Conservation (phyloP, 1,284 basidiomycete species). For the Boletellus deceptivus region DNA sequence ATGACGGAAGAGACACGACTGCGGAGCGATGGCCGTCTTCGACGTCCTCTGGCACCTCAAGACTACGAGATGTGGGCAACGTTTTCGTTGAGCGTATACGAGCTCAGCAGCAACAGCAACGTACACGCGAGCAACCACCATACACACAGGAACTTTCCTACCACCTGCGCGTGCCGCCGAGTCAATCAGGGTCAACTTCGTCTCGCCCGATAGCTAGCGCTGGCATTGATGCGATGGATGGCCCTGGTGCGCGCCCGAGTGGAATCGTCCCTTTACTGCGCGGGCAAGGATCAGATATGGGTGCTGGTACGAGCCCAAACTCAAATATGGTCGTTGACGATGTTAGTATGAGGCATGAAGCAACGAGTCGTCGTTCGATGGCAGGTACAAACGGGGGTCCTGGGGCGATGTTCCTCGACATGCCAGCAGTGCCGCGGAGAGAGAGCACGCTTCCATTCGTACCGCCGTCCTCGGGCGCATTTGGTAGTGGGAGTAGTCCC, state of each 20-base stretch:
- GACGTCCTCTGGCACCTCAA: neutral
- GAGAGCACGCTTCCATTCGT: conserved; percentile 12
- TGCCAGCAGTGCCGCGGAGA: conserved; percentile 6
- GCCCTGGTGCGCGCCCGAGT: conserved; percentile 10
- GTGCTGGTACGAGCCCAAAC: conserved; percentile 11
- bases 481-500: neutral
- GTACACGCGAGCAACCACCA: conserved; percentile 1
- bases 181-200: conserved; percentile 2
- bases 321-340: conserved; percentile 15
- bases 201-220: conserved; percentile 1
- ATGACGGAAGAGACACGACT: conserved; percentile 14
- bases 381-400: neutral
- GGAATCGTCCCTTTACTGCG: conserved; percentile 15
- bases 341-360: neutral
- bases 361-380: neutral
- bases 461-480: conserved; percentile 13
- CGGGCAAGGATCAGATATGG: conserved; percentile 19
- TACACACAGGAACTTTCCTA: conserved; percentile 3
- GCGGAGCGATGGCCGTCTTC: conserved; percentile 10
- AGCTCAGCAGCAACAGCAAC: conserved; percentile 14
- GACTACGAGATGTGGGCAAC: conserved; percentile 11
- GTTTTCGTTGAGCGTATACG: conserved; percentile 15
- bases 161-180: conserved; percentile 9
- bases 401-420: conserved; percentile 11
- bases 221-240: conserved; percentile 4